These are phyloP conservation scores for Plasmodium vivax DNA, from an alignment of 169 alveolate species.

Conservation along the genomic window DNA sequence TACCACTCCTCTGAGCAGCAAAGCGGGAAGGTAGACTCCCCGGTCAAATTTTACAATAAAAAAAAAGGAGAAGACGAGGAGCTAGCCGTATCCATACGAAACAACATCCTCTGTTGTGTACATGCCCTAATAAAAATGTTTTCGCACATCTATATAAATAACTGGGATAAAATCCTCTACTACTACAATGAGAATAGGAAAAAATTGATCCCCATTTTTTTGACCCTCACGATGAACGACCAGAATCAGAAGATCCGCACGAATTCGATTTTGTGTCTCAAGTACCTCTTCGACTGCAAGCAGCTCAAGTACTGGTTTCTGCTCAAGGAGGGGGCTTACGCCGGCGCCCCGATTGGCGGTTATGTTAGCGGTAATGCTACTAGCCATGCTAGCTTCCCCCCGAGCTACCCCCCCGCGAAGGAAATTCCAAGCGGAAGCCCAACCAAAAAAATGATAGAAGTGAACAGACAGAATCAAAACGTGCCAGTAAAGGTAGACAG, in stretches of 20 bases:
- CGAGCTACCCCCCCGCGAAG: background rate
- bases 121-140: slow-evolving; percentile 52
- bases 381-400: background rate
- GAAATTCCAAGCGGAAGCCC: background rate
- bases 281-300: slow-evolving; percentile 63
- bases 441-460: background rate
- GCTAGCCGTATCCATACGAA: slow-evolving; percentile 28
- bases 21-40: background rate
- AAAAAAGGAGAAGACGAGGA: slow-evolving; percentile 50
- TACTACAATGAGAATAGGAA: slow-evolving; percentile 60
- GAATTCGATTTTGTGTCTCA: slow-evolving; percentile 53
- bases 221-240: slow-evolving; percentile 30
- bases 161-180: slow-evolving; percentile 66
- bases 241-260: slow-evolving; percentile 35
- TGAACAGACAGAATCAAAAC: background rate
- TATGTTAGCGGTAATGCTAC: background rate
- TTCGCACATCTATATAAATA: slow-evolving; percentile 66
- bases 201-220: slow-evolving; percentile 35
- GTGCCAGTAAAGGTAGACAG: background rate
- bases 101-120: slow-evolving; percentile 39
- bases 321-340: background rate
- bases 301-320: slow-evolving; percentile 57
- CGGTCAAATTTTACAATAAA: background rate
- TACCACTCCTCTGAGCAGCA: background rate
- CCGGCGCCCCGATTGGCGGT: background rate